Percentiles rank a stretch among this genome's conserved stretches.
These are phyloP conservation scores for Geotrichum aggregatum DNA, from an alignment of 1,139 yeast species.

Conservation along the genomic window DNA sequence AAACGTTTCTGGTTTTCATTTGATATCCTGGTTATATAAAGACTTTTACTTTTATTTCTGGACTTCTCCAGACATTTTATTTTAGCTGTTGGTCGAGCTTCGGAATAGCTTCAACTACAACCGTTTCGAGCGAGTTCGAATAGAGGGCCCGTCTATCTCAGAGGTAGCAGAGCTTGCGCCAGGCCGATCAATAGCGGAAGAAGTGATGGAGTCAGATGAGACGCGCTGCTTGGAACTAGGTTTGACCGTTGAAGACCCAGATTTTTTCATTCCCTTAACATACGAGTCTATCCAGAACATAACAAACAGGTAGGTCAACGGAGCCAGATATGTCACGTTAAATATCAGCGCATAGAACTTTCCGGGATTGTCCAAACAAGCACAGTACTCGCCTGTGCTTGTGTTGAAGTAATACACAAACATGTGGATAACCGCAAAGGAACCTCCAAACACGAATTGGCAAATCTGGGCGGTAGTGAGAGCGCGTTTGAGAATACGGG, in stretches of 20 bases:
- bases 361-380: constrained; percentile 58
- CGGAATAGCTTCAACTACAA: no score
- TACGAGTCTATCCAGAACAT: constrained; percentile 68
- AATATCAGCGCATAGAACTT: constrained; percentile 61
- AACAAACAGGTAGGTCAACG: constrained; percentile 65
- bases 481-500: constrained; percentile 53
- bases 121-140: constrained; percentile 13
- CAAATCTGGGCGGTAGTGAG: constrained; percentile 67
- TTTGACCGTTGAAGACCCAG: no score
- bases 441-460: constrained; percentile 69
- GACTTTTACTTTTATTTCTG: no score
- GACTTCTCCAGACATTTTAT: no score
- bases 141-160: neutral
- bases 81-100: no score
- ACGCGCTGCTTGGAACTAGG: no score
- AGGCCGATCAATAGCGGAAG: no score
- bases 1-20: no score
- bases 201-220: no score
- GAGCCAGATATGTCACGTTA: constrained; percentile 64
- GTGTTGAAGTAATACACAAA: constrained; percentile 59
- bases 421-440: constrained; percentile 59
- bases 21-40: neutral
- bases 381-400: constrained; percentile 43
- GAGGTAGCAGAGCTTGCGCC: neutral
- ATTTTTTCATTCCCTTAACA: constrained; percentile 26